These are phyloP conservation scores for Beauveria varroae DNA, from an alignment of 2,329 filamentous ascomycete species.

Conservation along the genomic window DNA sequence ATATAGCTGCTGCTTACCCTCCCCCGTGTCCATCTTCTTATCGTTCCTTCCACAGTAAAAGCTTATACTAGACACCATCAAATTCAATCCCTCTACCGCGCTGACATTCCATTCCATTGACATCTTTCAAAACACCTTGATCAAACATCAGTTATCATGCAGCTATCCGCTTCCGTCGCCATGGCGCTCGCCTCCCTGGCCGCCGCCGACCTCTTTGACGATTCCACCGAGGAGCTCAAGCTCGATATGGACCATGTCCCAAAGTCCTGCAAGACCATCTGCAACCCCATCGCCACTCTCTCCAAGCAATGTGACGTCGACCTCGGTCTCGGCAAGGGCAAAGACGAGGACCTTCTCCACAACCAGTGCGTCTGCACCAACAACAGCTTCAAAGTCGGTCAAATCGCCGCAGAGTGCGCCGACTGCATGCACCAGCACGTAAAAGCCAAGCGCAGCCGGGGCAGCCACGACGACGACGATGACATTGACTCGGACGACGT, in stretches of 20 bases:
- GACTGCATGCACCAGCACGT: constrained; percentile 30
- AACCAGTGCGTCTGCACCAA: constrained; percentile 35
- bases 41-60: background rate
- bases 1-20: constrained; percentile 7
- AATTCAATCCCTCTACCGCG: background rate
- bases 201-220: constrained; percentile 19
- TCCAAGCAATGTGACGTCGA: constrained; percentile 29
- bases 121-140: too few species aligned
- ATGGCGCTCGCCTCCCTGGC: constrained; percentile 21
- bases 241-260: constrained; percentile 29
- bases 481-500: constrained; percentile 14
- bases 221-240: constrained; percentile 25
- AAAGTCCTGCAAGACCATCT: constrained; percentile 27
- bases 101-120: too few species aligned
- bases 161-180: constrained; percentile 15
- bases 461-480: constrained; percentile 14
- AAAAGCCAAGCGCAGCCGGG: constrained; percentile 10
- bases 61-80: background rate
- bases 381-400: constrained; percentile 30
- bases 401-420: constrained; percentile 28
- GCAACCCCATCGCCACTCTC: constrained; percentile 28
- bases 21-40: background rate
- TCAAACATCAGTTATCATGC: constrained; percentile 17
- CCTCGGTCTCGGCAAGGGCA: constrained; percentile 22
- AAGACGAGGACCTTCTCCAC: constrained; percentile 28